Evolutionary conservation across 805 yeast species (phyloP).

Genomic region (Pichia occidentalis): DNA sequence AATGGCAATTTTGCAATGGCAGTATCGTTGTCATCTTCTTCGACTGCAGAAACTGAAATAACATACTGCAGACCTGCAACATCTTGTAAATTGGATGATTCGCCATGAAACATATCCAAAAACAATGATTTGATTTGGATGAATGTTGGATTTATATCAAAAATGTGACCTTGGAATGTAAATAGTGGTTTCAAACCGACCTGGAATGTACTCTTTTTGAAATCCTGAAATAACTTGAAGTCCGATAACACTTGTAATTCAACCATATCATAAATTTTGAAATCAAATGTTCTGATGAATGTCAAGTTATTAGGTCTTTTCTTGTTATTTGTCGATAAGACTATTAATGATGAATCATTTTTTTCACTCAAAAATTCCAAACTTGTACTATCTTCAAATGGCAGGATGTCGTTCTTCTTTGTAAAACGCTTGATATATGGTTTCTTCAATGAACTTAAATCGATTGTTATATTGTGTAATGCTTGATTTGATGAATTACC

Average conservation of each 20-base stretch:
- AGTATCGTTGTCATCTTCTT: constrained; percentile 69
- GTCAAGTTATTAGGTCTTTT: constrained; percentile 90
- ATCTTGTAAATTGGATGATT: constrained; percentile 73
- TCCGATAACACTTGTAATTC: constrained; percentile 71
- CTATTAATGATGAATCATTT: constrained; percentile 83
- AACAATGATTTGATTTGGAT: constrained; percentile 82
- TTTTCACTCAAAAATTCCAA: constrained; percentile 92
- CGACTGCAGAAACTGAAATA: constrained; percentile 70
- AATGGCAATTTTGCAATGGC: constrained; percentile 56
- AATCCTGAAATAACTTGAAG: constrained; percentile 70
- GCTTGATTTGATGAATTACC: constrained; percentile 76
- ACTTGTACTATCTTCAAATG: constrained; percentile 83
- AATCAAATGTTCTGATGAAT: constrained; percentile 84
- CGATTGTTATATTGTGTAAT: constrained; percentile 84
- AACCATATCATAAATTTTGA: constrained; percentile 87
- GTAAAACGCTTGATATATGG: constrained; percentile 83
- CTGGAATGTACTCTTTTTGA: constrained; percentile 71
- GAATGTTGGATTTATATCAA: constrained; percentile 82
- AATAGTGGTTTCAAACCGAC: constrained; percentile 94
- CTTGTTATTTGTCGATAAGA: constrained; percentile 72
- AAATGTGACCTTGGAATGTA: constrained; percentile 84
- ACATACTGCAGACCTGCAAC: constrained; percentile 93
- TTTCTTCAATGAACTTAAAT: constrained; percentile 82
- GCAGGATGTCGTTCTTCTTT: constrained; percentile 82
- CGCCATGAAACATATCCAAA: constrained; percentile 86